Percentiles rank a stretch among this genome's conserved stretches.
phyloP scores from a whole-genome alignment of 768 basidiomycete species.

The Lentinus brumalis region DNA sequence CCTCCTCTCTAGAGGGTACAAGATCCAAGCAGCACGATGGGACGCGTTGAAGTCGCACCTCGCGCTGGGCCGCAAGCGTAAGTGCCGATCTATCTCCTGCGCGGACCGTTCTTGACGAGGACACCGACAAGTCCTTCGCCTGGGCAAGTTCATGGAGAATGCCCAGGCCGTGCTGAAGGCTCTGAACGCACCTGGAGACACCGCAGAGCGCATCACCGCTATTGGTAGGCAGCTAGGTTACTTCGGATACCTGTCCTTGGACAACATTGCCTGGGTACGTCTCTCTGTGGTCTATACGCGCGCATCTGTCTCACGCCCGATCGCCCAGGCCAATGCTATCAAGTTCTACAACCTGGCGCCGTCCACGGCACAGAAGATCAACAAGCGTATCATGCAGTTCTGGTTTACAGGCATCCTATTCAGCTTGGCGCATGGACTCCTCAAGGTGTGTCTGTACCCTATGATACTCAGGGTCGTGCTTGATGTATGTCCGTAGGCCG shows the following conservation, averaged over 20 bases:
- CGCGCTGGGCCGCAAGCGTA: slow-evolving; percentile 84
- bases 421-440: slow-evolving; percentile 67
- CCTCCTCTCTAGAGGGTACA: slow-evolving; percentile 67
- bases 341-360: slow-evolving; percentile 65
- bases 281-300: neutral
- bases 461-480: neutral
- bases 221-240: slow-evolving; percentile 86
- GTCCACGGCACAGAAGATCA: slow-evolving; percentile 58
- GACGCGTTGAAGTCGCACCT: slow-evolving; percentile 85
- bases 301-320: neutral
- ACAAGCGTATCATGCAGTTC: slow-evolving; percentile 73
- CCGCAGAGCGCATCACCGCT: slow-evolving; percentile 74
- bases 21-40: slow-evolving; percentile 74
- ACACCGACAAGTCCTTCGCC: slow-evolving; percentile 69
- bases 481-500: slow-evolving; percentile 43
- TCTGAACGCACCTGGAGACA: slow-evolving; percentile 51
- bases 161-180: slow-evolving; percentile 86
- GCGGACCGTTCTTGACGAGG: neutral
- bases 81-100: slow-evolving; percentile 19
- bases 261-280: slow-evolving; percentile 84
- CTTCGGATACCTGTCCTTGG: slow-evolving; percentile 83
- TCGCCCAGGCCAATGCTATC: slow-evolving; percentile 59
- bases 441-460: slow-evolving; percentile 53
- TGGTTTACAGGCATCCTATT: slow-evolving; percentile 89
- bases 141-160: slow-evolving; percentile 94